phyloP scores from a whole-genome alignment of 768 basidiomycete genomes.

The Kwoniella bestiolae region DNA sequence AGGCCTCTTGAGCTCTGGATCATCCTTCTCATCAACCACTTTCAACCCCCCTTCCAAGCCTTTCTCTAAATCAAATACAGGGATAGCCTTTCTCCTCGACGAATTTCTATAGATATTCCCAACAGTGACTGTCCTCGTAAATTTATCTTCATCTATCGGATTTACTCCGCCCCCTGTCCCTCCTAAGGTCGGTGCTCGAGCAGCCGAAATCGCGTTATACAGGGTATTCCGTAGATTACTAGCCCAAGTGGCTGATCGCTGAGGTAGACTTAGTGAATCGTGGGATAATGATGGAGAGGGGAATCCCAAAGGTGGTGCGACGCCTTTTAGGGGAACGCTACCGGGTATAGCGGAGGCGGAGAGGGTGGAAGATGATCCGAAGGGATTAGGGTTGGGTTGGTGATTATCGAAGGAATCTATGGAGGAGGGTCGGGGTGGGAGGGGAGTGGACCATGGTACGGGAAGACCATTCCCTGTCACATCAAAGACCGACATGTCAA shows the following conservation, averaged over 20 bases:
- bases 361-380: slow-evolving; percentile 15
- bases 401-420: slow-evolving; percentile 19
- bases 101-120: slow-evolving; percentile 4
- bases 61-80: slow-evolving; percentile 27
- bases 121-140: slow-evolving; percentile 34
- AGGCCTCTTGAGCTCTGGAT: slow-evolving; percentile 15
- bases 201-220: slow-evolving; percentile 44
- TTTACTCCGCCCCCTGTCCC: neutral
- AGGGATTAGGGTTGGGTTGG: slow-evolving; percentile 12
- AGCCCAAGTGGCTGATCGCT: slow-evolving; percentile 44
- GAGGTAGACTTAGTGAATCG: slow-evolving; percentile 12
- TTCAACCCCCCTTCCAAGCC: slow-evolving; percentile 1
- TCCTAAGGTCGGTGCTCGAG: slow-evolving; percentile 3
- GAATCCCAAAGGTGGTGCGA: slow-evolving; percentile 18
- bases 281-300: slow-evolving; percentile 7
- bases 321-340: neutral
- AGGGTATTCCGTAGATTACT: slow-evolving; percentile 42
- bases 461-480: slow-evolving; percentile 16
- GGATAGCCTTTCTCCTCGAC: slow-evolving; percentile 18
- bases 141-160: slow-evolving; percentile 41
- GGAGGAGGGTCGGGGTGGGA: slow-evolving; percentile 19
- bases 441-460: slow-evolving; percentile 18
- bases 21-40: slow-evolving; percentile 32
- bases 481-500: neutral
- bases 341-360: neutral